Percentiles rank a stretch among this genome's conserved stretches.
These are phyloP conservation scores for Ophiostoma ulmi DNA, from an alignment of 2,329 filamentous ascomycete species.

Conservation along the genomic window DNA sequence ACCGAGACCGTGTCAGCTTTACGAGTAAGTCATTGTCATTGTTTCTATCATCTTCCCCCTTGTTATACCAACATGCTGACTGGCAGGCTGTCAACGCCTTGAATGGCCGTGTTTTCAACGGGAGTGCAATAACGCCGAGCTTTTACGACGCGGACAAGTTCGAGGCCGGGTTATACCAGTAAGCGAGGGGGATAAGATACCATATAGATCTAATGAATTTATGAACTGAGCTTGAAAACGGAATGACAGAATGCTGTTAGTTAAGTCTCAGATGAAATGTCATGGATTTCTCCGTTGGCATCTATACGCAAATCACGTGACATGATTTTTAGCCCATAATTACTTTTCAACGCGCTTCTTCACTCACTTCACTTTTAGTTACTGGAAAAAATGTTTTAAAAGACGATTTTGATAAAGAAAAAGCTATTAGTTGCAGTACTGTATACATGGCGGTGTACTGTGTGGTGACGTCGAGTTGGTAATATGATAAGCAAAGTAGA, in stretches of 20 bases:
- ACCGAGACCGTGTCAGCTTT: slow-evolving; percentile 78
- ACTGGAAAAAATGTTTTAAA: not conserved
- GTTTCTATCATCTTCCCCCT: no score
- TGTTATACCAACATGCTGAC: not conserved
- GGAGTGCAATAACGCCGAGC: slow-evolving; percentile 72
- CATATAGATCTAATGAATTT: not conserved
- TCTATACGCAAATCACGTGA: no score
- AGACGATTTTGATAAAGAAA: slow-evolving; percentile 3
- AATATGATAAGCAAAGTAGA: slow-evolving; percentile 15
- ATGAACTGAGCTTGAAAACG: not conserved
- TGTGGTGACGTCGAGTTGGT: slow-evolving; percentile 18
- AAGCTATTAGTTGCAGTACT: slow-evolving; percentile 27
- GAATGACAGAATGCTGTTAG: no score
- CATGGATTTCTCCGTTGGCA: no score
- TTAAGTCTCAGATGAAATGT: no score
- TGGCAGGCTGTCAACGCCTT: slow-evolving; percentile 81
- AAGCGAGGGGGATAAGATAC: not conserved
- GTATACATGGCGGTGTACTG: slow-evolving; percentile 24
- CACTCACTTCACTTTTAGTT: not conserved
- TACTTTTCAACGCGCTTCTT: no score
- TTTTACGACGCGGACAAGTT: slow-evolving; percentile 84
- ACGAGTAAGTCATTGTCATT: slow-evolving; percentile 53
- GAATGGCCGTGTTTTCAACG: slow-evolving; percentile 81
- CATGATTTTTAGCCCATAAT: no score
- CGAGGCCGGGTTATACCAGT: slow-evolving; percentile 50